Evolutionary conservation across 2,329 filamentous ascomycete genomes (phyloP), one percentile per base, ranked within the genome.

Genomic region (Pseudocercospora eumusae): DNA sequence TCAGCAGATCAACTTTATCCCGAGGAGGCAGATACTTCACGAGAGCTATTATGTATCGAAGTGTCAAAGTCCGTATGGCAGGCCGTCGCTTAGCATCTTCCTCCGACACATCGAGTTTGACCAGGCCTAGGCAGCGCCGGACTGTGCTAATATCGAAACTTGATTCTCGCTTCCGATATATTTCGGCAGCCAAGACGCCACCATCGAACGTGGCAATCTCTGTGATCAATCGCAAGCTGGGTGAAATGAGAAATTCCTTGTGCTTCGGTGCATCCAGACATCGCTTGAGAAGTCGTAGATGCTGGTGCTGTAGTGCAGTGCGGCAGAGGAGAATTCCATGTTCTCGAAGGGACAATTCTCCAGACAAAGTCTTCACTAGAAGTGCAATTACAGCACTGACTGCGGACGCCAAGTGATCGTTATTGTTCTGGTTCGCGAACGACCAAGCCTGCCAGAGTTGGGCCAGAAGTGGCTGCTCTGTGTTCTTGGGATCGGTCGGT

Each of bases 381-480:
- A 96, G 83, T 1, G 91, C 91, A 28, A 99, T 79, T 7, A 92
- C 88, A 1, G 93, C 90, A 1, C 90, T 87, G 2, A 95, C 86
- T 7, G 91, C 86, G 1, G 92, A 93, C 73, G 95, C 84, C 62
- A 97, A 80, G 59, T 87, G 85, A 62, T 96, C 92, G 68, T 93
- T 89, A 73, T 91, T 91, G 67, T 86, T 86, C 74, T 91, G 88
- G 28, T 87, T 86, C 3, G 90, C 92, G 78, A 90, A 92, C 53
- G 86, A 87, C 93, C 93, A 98, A 62, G 88, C 92, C 70, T 96
- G 90, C 77, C 96, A 90, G 42, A 98, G 79, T 70, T 96, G 91
- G 1, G 84, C 79, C 28, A 98, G 84, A 68, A 88, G 91, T 23
- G 88, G 80, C 6, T 84, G 80, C 57, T 85, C 81, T 57, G 85